Evolutionary conservation across 306 rosid species (phyloP).

Genomic region (Ammopiptanthus mongolicus): DNA sequence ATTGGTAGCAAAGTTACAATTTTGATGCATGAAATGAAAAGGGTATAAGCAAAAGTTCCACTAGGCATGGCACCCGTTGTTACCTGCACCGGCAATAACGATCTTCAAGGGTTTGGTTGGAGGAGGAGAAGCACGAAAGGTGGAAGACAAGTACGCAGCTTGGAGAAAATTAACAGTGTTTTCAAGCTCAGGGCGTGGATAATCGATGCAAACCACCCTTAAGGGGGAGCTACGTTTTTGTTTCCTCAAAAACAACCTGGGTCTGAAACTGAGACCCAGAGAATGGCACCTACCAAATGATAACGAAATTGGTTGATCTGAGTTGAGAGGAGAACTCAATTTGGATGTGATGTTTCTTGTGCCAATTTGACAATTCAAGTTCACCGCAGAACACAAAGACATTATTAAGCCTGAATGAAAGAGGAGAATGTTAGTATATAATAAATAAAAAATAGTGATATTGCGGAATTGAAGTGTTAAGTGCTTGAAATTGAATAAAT

Average conservation of each 20-base stretch:
- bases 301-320: constrained; percentile 30
- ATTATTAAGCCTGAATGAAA: constrained; percentile 25
- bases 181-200: constrained; percentile 83
- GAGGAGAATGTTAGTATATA: neutral
- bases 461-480: neutral
- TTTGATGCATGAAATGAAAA: neutral
- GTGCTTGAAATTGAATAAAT: neutral
- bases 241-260: too few species aligned
- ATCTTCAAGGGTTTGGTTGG: constrained; percentile 70
- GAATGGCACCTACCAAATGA: constrained; percentile 49
- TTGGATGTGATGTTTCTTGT: constrained; percentile 20
- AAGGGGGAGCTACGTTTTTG: constrained; percentile 40
- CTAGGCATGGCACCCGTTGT: too few species aligned
- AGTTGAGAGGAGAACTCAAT: constrained; percentile 19
- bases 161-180: constrained; percentile 70
- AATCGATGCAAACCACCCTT: constrained; percentile 76
- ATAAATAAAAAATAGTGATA: neutral
- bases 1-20: neutral
- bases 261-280: constrained; percentile 38
- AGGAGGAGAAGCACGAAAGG: constrained; percentile 62
- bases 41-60: neutral
- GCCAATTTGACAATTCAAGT: constrained; percentile 39
- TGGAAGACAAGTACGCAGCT: constrained; percentile 79
- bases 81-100: constrained; percentile 96
- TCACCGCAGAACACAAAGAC: constrained; percentile 54